Base-by-base conservation (phyloP, 352 stramenopile species). In the Phytopythium boreale region DNA sequence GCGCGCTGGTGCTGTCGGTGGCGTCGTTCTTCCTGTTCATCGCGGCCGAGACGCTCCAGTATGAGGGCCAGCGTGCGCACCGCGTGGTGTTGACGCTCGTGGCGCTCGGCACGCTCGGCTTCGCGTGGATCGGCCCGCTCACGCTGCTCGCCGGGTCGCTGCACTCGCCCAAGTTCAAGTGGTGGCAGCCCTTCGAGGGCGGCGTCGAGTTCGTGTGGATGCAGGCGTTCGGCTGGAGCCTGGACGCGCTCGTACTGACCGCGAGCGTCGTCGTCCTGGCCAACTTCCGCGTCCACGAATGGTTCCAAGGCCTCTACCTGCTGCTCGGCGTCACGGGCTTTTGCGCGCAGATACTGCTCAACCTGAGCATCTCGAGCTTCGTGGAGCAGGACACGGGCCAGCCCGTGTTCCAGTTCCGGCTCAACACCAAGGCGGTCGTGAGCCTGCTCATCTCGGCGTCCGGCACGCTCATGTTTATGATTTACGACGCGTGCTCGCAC, bases 11-110 rank as follows among this genome's bases (percentile, higher is more conserved):
- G 61, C 69, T 88, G 24, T 79, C 77, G 4, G 70, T 88, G 64
- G 49, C 74, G 6, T 74, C 79, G 27, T 88, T 88, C 62, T 84
- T 84, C 63, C 59, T 88, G 11, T 88, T 86, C 71, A 80, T 86
- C 60, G 78, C 72, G 27, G 74, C 78, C 41, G 79, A 88, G 59
- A 69, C 83, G 46, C 64, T 80, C 22, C 73, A 79, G 24, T 68
- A 76, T 4, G 64, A 77, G 53, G 64, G 50, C 52, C 62, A 39
- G 26, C 56, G 31, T 27, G 53, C 68, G 19, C 61, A 67, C 36
- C 62, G 64, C 44, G 68, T 75, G 24, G 74, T 82, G 41, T 56
- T 76, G 6, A 77, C 75, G 62, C 70, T 85, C 56, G 71, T 84
- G 26, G 79, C 79, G 12, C 64, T 84, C 24, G 79, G 75, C 34